A percentile compares a stretch with the other conserved stretches of the same genome.
Evolutionary conservation across 345 rosid species (phyloP).

Genomic region (Dovyalis caffra): DNA sequence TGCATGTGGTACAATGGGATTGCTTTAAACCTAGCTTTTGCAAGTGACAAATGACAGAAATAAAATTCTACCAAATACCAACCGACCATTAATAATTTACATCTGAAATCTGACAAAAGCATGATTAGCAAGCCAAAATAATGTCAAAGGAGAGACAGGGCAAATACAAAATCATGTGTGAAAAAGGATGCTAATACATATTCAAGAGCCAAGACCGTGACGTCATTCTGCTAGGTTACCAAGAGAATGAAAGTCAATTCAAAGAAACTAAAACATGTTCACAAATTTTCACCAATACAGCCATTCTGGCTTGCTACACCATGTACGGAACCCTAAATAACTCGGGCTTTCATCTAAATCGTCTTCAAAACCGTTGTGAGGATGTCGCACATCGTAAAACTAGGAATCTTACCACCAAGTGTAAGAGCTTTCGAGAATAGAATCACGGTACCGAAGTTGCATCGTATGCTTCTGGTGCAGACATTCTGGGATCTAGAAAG

Average conservation of each 20-base stretch:
- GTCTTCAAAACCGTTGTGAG: background rate
- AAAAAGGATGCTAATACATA: background rate
- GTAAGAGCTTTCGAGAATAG: background rate
- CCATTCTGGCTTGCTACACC: background rate
- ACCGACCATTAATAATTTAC: background rate
- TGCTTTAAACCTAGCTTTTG: background rate
- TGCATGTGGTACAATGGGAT: background rate
- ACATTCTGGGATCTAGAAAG: background rate
- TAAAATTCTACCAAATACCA: background rate
- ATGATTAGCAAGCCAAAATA: background rate
- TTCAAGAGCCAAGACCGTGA: background rate
- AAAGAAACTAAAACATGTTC: background rate
- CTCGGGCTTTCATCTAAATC: background rate
- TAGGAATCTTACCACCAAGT: background rate
- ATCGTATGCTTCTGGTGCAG: background rate
- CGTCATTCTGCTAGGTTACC: background rate
- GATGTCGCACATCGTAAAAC: background rate
- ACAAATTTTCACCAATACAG: background rate
- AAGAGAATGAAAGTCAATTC: background rate
- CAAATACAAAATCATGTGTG: background rate
- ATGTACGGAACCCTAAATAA: background rate
- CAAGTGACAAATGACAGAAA: background rate
- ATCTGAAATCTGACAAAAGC: background rate
- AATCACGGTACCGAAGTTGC: background rate
- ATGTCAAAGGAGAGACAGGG: background rate